phyloP scores from a whole-genome alignment of 2,329 filamentous ascomycete genomes.

The Fusarium illudens region DNA sequence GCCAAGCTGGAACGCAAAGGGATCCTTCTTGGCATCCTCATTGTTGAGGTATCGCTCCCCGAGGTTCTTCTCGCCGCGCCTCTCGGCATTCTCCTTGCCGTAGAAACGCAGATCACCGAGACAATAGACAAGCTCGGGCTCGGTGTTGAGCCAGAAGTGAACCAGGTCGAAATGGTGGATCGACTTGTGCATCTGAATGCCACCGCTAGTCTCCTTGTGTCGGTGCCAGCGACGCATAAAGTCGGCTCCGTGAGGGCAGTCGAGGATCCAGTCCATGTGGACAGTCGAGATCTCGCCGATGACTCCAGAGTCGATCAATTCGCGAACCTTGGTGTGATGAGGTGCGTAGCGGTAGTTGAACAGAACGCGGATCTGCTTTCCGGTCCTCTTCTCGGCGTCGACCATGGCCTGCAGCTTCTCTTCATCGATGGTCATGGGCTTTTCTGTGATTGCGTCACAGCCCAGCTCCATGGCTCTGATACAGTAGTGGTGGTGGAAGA shows the following conservation, averaged over 20 bases:
- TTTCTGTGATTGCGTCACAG: slow-evolving; percentile 68
- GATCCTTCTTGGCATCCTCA: slow-evolving; percentile 60
- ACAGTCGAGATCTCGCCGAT: slow-evolving; percentile 66
- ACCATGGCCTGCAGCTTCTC: slow-evolving; percentile 59
- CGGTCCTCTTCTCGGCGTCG: slow-evolving; percentile 40
- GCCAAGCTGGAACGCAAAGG: slow-evolving; percentile 66
- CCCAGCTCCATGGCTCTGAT: slow-evolving; percentile 66
- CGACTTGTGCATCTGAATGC: slow-evolving; percentile 68
- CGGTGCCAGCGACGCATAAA: slow-evolving; percentile 72
- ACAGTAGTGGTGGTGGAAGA: slow-evolving; percentile 68
- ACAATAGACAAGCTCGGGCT: slow-evolving; percentile 64
- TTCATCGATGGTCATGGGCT: slow-evolving; percentile 71
- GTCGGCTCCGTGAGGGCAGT: slow-evolving; percentile 68
- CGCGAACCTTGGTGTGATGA: slow-evolving; percentile 67
- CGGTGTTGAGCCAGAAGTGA: slow-evolving; percentile 68
- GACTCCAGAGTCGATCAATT: slow-evolving; percentile 61
- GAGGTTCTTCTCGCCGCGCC: slow-evolving; percentile 59
- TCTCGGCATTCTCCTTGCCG: slow-evolving; percentile 67
- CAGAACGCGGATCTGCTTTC: slow-evolving; percentile 62
- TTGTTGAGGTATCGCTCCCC: slow-evolving; percentile 60
- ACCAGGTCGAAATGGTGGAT: slow-evolving; percentile 66
- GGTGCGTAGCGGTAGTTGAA: slow-evolving; percentile 73
- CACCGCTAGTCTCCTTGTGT: slow-evolving; percentile 66
- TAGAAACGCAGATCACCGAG: slow-evolving; percentile 68
- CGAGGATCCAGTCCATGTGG: slow-evolving; percentile 71